Base-by-base conservation (phyloP, 2,329 filamentous ascomycete genomes). In the Aspergillus sp. region DNA sequence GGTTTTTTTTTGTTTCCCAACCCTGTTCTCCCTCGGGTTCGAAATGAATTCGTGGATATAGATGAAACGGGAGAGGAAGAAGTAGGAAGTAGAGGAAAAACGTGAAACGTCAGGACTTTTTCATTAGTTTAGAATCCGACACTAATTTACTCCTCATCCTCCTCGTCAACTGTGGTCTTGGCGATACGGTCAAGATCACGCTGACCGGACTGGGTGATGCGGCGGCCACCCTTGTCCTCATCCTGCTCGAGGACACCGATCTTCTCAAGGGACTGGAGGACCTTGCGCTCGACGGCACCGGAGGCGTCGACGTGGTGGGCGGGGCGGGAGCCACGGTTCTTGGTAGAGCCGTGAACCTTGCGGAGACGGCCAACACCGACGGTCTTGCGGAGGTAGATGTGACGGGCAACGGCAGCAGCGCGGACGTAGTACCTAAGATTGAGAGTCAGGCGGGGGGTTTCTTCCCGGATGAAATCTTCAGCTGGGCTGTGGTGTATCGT, bases 301-400 rank as follows among this genome's bases (percentile, higher is more conserved):
- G 90, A 93, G 81, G 93, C 95, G 80, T 97, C 91, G 76, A 97
- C 92, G 88, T 99, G 95, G 84, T 96, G 90, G 70, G 89, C 92
- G 80, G 95, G 95, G 73, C 91, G 88, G 74, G 88, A 88, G 76
- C 95, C 95, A 75, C 95, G 93, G 91, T 98, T 99, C 90, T 96
- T 97, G 86, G 91, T 91, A 74, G 88, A 91, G 76, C 93, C 95
- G 89, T 99, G 95, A 71, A 91, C 91, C 87, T 96, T 97, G 83
- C 94, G 91, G 75, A 99, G 89, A 79, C 95, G 93, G 84, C 95
- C 95, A 74, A 99, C 92, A 87, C 95, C 95, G 80, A 99, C 93
- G 68, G 93, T 97, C 89, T 99, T 99, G 86, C 95, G 91, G 82
- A 99, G 87, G 88, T 99, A 99, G 87, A 99, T 90, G 87, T 98